Evolutionary conservation across 208 protist genomes (phyloP).

Genomic region (Trichomonas vaginalis): DNA sequence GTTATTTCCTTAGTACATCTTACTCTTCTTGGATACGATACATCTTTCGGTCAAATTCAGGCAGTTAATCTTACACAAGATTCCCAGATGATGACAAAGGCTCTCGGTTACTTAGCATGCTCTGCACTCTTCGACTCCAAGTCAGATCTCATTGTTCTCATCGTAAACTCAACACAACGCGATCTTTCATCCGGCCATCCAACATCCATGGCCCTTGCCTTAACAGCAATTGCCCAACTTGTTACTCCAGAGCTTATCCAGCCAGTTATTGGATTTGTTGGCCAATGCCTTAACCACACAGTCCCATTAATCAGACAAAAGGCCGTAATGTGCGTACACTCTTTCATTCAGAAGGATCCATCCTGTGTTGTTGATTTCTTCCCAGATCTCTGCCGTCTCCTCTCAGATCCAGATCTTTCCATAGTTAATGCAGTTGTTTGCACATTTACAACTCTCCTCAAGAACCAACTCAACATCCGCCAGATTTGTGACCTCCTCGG

Average conservation of each 20-base stretch:
- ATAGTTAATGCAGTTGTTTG: neutral
- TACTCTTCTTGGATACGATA: neutral
- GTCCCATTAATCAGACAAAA: neutral
- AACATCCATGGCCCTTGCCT: neutral
- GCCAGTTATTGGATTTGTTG: neutral
- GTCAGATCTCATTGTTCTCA: neutral
- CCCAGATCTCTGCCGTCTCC: neutral
- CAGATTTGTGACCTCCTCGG: neutral
- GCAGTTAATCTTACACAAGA: conserved; percentile 14
- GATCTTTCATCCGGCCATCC: neutral
- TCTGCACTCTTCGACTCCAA: neutral
- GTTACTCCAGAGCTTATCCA: neutral
- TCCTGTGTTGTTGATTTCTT: neutral
- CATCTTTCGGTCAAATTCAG: neutral
- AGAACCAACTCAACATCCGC: neutral
- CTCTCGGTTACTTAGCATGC: neutral
- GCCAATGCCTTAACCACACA: neutral
- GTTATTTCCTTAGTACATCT: neutral
- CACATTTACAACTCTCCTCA: neutral
- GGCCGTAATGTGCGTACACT: neutral
- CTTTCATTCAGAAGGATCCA: neutral
- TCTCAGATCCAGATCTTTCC: neutral
- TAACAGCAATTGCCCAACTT: neutral
- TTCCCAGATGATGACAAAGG: neutral
- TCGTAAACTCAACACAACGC: neutral